phyloP scores from a whole-genome alignment of 495 filamentous ascomycete genomes.

The Viridothelium virens region DNA sequence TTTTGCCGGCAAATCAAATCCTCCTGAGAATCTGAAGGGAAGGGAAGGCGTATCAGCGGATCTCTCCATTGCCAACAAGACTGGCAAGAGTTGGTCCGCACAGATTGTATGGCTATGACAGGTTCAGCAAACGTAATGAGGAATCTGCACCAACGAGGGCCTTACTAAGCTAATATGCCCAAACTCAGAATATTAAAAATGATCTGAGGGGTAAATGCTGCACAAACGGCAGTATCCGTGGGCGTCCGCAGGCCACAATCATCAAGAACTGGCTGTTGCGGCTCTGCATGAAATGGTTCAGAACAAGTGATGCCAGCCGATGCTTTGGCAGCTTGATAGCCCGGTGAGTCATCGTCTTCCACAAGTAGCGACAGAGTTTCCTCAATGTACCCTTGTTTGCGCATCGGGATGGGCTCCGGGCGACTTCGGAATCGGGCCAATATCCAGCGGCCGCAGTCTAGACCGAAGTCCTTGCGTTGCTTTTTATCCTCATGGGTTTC shows the following conservation, averaged over 20 bases:
- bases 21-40: slow-evolving; percentile 82
- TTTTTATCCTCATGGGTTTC: slow-evolving; percentile 89
- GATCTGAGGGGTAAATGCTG: slow-evolving; percentile 71
- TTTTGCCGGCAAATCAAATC: slow-evolving; percentile 72
- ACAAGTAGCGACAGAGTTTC: slow-evolving; percentile 40
- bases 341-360: slow-evolving; percentile 53
- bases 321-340: slow-evolving; percentile 57
- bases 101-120: slow-evolving; percentile 71
- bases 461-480: slow-evolving; percentile 62
- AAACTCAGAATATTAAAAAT: slow-evolving; percentile 77
- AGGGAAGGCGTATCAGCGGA: slow-evolving; percentile 50
- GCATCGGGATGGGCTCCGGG: slow-evolving; percentile 16
- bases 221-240: background rate
- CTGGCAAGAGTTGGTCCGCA: slow-evolving; percentile 87
- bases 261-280: slow-evolving; percentile 7
- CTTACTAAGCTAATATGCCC: slow-evolving; percentile 93
- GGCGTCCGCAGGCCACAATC: background rate
- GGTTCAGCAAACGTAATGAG: slow-evolving; percentile 11
- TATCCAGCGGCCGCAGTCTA: slow-evolving; percentile 70
- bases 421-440: slow-evolving; percentile 41
- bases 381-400: slow-evolving; percentile 36
- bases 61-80: slow-evolving; percentile 73
- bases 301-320: slow-evolving; percentile 25
- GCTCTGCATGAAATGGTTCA: slow-evolving; percentile 18
- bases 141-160: slow-evolving; percentile 26